Evolutionary conservation across 2,329 filamentous ascomycete genomes (phyloP).

Genomic region (Periconia sp.): DNA sequence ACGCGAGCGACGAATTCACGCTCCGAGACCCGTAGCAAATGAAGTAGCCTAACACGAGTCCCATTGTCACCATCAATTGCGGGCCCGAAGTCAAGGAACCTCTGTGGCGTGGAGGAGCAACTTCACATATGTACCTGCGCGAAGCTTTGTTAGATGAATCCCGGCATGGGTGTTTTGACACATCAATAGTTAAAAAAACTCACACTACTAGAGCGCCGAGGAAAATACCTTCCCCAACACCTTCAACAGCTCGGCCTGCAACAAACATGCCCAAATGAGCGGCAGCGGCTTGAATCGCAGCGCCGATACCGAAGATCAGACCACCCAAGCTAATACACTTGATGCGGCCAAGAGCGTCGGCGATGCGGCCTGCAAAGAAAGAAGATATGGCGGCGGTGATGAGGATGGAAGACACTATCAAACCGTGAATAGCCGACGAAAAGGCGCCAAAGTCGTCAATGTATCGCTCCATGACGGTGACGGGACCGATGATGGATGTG

Average conservation of each 20-base stretch:
- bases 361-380: conserved; percentile 59
- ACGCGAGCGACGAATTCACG: conserved; percentile 47
- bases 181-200: conserved; percentile 6
- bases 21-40: conserved; percentile 59
- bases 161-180: neutral
- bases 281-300: conserved; percentile 55
- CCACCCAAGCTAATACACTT: conserved; percentile 53
- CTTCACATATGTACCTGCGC: conserved; percentile 58
- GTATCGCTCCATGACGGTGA: conserved; percentile 61
- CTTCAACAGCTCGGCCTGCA: conserved; percentile 57
- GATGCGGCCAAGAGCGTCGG: conserved; percentile 57
- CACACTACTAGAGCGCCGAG: conserved; percentile 58
- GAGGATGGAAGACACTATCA: conserved; percentile 62
- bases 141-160: neutral
- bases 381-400: conserved; percentile 58
- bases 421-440: conserved; percentile 56
- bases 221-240: conserved; percentile 60
- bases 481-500: conserved; percentile 61
- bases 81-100: conserved; percentile 56
- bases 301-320: conserved; percentile 57
- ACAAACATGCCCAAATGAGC: conserved; percentile 55
- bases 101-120: conserved; percentile 55
- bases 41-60: conserved; percentile 60
- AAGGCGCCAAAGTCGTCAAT: conserved; percentile 52
- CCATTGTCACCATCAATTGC: conserved; percentile 56